These are phyloP conservation scores for Lonicera japonica DNA, from an alignment of 129 eudicot genomes.

Conservation along the genomic window DNA sequence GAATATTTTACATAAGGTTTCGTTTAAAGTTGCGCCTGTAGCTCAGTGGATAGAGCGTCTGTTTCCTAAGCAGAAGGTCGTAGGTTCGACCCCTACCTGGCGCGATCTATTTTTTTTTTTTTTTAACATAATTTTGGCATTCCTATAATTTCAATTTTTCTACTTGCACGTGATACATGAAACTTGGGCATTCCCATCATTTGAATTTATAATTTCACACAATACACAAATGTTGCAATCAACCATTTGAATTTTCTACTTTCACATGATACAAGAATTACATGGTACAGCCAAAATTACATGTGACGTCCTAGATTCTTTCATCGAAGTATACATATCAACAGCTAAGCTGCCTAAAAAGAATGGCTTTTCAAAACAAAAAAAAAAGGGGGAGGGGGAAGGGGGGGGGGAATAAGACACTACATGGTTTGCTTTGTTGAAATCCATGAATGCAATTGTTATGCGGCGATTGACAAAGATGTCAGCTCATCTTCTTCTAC, in stretches of 20 bases:
- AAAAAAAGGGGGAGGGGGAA: not conserved
- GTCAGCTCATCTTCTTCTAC: slow-evolving; percentile 16
- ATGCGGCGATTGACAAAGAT: slow-evolving; percentile 11
- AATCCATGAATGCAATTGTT: not conserved
- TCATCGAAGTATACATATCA: not conserved
- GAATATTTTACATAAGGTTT: too few relatives aligned
- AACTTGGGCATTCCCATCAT: too few relatives aligned
- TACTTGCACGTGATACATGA: too few relatives aligned
- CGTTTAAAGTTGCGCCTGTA: slow-evolving; percentile 46
- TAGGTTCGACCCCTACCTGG: slow-evolving; percentile 99
- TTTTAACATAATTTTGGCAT: too few relatives aligned
- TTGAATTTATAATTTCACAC: too few relatives aligned
- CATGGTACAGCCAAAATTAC: slow-evolving; percentile 3
- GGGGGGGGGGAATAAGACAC: not conserved
- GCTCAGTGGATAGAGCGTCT: slow-evolving; percentile 99
- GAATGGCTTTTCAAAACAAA: slow-evolving; percentile 6
- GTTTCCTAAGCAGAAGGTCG: slow-evolving; percentile 98
- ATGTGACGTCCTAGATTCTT: too few relatives aligned
- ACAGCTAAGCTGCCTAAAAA: slow-evolving; percentile 19
- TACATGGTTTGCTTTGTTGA: not conserved
- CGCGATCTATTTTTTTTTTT: slow-evolving; percentile 22
- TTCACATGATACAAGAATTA: slow-evolving; percentile 16
- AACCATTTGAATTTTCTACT: too few relatives aligned
- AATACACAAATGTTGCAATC: too few relatives aligned
- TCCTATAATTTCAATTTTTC: too few relatives aligned